Base-by-base conservation (phyloP, 768 basidiomycete genomes). In the Pilatotrama ljubarskyi region DNA sequence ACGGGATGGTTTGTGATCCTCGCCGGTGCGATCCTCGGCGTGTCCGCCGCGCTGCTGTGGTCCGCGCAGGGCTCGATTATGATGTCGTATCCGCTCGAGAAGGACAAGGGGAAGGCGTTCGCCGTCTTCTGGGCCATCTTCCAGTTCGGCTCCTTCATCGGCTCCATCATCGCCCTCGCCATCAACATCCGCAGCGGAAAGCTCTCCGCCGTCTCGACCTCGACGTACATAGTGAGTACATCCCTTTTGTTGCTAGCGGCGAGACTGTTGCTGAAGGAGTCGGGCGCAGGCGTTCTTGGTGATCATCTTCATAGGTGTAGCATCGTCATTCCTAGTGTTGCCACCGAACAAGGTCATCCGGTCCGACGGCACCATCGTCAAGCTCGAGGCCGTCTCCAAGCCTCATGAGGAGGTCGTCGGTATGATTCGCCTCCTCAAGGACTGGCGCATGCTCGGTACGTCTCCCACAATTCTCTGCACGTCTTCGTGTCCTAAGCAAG, bases 41-140 rank as follows among this genome's bases (percentile, higher is more conserved):
- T 79, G 18, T 76, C 77, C 43, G 83, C 83, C 9, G 77, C 82
- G 9, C 66, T 84, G 35, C 70, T 84, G 22, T 85, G 83, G 83
- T 76, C 80, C 10, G 80, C 79, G 0, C 80, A 81, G 63, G 82
- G 82, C 11, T 56, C 73, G 2, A 72, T 84, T 62, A 84, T 84
- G 83, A 78, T 84, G 80, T 73, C 77, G 7, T 82, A 84, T 59
- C 83, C 83, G 4, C 74, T 80, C 2, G 83, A 84, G 62, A 80
- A 82, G 52, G 79, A 84, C 65, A 84, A 84, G 65, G 83, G 83
- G 14, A 72, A 72, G 59, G 76, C 76, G 17, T 82, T 84, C 59
- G 75, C 74, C 32, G 62, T 84, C 49, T 84, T 84, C 71, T 84
- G 83, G 83, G 76, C 74, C 35, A 75, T 79, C 63, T 78, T 79